Evolutionary conservation across 768 basidiomycete genomes (phyloP), one percentile per base, ranked within the genome.

Genomic region (Chalciporus piperatus): DNA sequence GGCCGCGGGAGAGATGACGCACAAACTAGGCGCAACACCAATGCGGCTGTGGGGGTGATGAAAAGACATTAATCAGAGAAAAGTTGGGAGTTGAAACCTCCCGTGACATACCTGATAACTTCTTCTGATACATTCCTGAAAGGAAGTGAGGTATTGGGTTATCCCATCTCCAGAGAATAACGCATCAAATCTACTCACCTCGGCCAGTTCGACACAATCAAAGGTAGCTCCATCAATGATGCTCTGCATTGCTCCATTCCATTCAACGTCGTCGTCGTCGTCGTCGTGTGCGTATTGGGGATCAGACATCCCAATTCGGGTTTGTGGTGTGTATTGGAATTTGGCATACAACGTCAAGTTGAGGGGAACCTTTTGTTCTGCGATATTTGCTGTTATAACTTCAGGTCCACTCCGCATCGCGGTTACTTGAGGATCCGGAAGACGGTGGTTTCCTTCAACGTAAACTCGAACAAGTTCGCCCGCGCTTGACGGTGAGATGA

Each of bases 181-280:
- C 6, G 25, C 13, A 35, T 4, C 19, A 22, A 19, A 43, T 22
- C 30, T 6, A 71, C 83, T 41, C 54, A 87, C 89, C 85, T 80
- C 59, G 87, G 87, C 90, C 90, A 92, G 59, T 92, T 92, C 5
- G 90, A 90, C 32, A 93, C 75, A 41, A 89, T 83, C 16, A 92
- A 78, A 16, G 90, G 90, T 23, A 93, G 70, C 25, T 90, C 87
- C 75, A 91, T 80, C 17, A 77, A n/a, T 72, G 13, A 92, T 61
- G 30, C 82, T 80, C 43, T 79, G 72, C 59, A 82, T 82, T 4
- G 80, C 79, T 35, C 85, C 89, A 71, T 89, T 79, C 44, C 79
- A 50, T 84, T 90, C 58, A 94, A 73, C n/a, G n/a, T n/a, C n/a
- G n/a, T n/a, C n/a, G n/a, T n/a, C 10, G 92, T 87, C 23, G 90